Base-by-base conservation (phyloP, 176 grass and related monocot genomes). In the Oryza coarctata region DNA sequence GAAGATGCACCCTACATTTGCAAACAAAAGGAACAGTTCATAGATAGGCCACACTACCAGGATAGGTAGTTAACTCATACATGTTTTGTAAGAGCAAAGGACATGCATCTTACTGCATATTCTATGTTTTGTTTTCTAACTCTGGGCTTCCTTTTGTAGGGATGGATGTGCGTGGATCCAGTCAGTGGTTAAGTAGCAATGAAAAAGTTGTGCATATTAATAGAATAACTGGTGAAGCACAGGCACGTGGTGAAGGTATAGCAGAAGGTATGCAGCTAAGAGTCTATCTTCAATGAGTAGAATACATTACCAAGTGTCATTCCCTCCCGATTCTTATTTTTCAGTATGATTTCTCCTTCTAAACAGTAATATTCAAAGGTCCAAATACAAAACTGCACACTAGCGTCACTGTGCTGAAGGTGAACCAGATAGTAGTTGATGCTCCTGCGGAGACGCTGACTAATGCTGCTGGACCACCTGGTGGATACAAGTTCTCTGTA, bases 101-200 rank as follows among this genome's bases (percentile, higher is more conserved):
- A 66, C 63, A 25, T 79, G 40, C 31, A 79, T 27, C 12, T 30
- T 41, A 50, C 25, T 22, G 39, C 50, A 49, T 87, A 49, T 79
- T 26, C 62, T 79, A 18, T 57, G 62, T 58, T 63, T 79, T 83
- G 17, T 40, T 87, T 39, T 69, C 47, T 79, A 76, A 62, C 44
- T 6, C 67, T 86, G 15, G 34, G 11, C 58, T 67, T 68, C 35
- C 62, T 71, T 52, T 71, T 83, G 33, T 81, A 91, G 91, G 75
- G 38, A 81, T 75, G 65, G 77, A 89, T 87, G 81, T 61, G 25
- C 45, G 74, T 84, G 72, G 74, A 79, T 80, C 78, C 32, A 91
- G 94, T 71, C 87, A 86, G 63, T 97, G 94, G 94, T 84, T 87
- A 84, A 97, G 91, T 88, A 88, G 85, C 84, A 94, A 97, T 84